Base-by-base conservation (phyloP, 2,329 filamentous ascomycete genomes). In the Botrytis aclada region DNA sequence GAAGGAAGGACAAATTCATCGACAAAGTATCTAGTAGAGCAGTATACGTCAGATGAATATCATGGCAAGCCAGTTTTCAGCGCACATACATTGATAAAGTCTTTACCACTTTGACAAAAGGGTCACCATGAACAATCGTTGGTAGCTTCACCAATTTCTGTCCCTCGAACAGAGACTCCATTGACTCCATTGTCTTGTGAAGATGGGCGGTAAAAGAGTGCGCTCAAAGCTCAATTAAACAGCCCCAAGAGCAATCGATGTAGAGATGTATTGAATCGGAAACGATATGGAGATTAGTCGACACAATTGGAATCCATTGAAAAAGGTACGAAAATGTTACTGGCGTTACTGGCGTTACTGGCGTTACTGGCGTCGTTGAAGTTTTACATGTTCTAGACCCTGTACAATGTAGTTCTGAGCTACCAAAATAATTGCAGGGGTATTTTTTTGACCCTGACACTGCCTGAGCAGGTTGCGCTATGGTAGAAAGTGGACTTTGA, bases 21-120 rank as follows among this genome's bases (percentile, higher is more conserved):
- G 73, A 86, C 84, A 74, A 93, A 87, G 80, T 88, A 92, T 70
- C 89, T 92, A n/a, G 47, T n/a, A n/a, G 61, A 54, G 63, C 20
- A 63, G 41, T 10, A 12, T 25, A n/a, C 56, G 37, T 77, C n/a
- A 77, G 51, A 29, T 58, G 9, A 2, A 37, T 22, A 25, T 25
- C 18, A 65, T 54, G 12, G 18, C 25, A 62, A 2, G 34, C 32
- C 39, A 51, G 12, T 10, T 54, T 10, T 45, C 20, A 43, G n/a
- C 29, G 25, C 10, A 72, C 51, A 74, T 81, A 91, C 89, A 85
- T 80, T 2, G 90, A 90, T 51, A 93, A 84, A 83, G 92, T 91
- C 82, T 89, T 89, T 72, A 92, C 87, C 29, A 93, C 84, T 22
- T 85, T 84, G 63, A 89, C 88, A 78, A 93, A 92, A 37, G 83